Evolutionary conservation across 768 basidiomycete genomes (phyloP).

Genomic region (Calocybe cyanea): DNA sequence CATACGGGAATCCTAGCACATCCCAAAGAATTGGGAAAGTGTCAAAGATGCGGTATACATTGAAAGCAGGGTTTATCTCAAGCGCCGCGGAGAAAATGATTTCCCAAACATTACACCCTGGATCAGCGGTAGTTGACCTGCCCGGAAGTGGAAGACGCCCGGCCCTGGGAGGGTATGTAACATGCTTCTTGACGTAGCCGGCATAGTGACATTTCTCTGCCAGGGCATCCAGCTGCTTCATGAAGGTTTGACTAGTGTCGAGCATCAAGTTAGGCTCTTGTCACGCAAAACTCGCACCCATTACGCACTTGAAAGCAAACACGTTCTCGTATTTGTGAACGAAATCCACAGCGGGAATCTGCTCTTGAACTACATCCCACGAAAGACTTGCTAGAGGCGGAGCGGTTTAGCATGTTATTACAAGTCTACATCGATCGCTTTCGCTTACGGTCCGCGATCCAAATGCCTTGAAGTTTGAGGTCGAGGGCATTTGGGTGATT

Average conservation of each 20-base stretch:
- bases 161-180: conserved; percentile 65
- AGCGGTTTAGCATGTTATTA: not conserved
- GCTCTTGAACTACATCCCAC: conserved; percentile 59
- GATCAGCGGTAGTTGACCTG: conserved; percentile 38
- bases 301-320: conserved; percentile 68
- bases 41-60: conserved; percentile 76
- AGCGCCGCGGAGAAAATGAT: conserved; percentile 60
- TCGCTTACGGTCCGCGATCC: conserved; percentile 66
- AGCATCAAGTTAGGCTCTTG: not conserved
- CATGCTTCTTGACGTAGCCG: conserved; percentile 55
- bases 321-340: conserved; percentile 70
- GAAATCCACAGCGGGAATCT: conserved; percentile 72
- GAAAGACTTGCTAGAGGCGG: conserved; percentile 45
- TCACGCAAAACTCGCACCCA: no score
- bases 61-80: conserved; percentile 67
- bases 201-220: conserved; percentile 60
- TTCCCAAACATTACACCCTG: conserved; percentile 67
- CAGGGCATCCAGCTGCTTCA: conserved; percentile 50
- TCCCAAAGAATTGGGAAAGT: conserved; percentile 75
- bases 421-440: not conserved
- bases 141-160: conserved; percentile 67
- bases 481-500: conserved; percentile 48
- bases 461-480: conserved; percentile 63
- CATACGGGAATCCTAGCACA: conserved; percentile 77
- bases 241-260: conserved; percentile 51